phyloP scores from a whole-genome alignment of 495 filamentous ascomycete species.

The Darksidea phi region DNA sequence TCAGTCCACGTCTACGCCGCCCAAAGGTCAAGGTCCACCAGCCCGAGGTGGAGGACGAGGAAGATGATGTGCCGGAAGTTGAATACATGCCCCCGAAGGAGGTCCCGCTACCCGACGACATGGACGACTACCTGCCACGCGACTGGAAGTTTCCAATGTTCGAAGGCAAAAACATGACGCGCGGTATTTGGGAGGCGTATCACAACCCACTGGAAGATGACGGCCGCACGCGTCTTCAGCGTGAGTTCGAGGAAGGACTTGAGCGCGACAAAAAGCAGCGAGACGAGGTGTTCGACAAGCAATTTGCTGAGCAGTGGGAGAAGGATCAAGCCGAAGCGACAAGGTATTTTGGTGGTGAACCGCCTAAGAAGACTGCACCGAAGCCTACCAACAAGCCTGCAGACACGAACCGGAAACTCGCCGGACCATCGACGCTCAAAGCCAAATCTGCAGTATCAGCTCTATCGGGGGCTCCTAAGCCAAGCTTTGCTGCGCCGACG shows the following conservation, averaged over 20 bases:
- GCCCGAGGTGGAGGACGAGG: conserved; percentile 47
- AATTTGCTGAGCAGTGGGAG: conserved; percentile 30
- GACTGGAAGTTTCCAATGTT: conserved; percentile 49
- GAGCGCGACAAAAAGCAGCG: conserved; percentile 56
- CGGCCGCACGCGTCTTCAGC: conserved; percentile 50
- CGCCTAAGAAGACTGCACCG: conserved; percentile 16
- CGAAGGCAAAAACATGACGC: conserved; percentile 63
- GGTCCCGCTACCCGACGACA: conserved; percentile 68
- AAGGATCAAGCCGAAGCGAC: conserved; percentile 26
- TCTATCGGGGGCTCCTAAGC: conserved; percentile 46
- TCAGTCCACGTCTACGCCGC: conserved; percentile 53
- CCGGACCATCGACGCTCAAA: conserved; percentile 47
- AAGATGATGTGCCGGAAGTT: conserved; percentile 69
- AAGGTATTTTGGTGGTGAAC: conserved; percentile 17
- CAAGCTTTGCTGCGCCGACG: conserved; percentile 43
- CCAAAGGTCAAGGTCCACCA: conserved; percentile 49
- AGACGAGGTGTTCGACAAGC: conserved; percentile 56
- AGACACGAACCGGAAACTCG: conserved; percentile 4
- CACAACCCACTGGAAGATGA: conserved; percentile 64
- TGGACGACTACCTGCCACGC: conserved; percentile 72
- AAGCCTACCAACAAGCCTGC: background rate
- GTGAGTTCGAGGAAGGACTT: conserved; percentile 44
- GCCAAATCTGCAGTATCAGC: conserved; percentile 58
- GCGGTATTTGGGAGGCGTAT: conserved; percentile 64
- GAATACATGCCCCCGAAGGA: conserved; percentile 72